Percentiles rank a stretch among this genome's conserved stretches.
These are phyloP conservation scores for Citrullus mucosospermus DNA, from an alignment of 306 rosid species.

Conservation along the genomic window DNA sequence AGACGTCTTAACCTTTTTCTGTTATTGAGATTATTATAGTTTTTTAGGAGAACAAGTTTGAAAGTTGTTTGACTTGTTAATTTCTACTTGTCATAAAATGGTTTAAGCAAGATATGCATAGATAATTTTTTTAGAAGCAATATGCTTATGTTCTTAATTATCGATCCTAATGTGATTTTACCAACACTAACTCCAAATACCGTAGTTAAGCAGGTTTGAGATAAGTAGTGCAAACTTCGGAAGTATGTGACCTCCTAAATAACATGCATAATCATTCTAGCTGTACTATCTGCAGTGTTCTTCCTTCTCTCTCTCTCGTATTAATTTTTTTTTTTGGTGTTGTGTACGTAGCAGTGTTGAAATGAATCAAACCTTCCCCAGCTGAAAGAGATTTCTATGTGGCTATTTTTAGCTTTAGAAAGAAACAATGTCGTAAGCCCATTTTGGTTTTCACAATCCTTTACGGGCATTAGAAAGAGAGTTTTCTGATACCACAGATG, in stretches of 20 bases:
- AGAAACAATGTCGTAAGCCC: neutral
- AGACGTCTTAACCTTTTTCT: slow-evolving; percentile 3
- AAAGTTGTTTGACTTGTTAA: neutral
- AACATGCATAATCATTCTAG: neutral
- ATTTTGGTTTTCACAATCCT: neutral
- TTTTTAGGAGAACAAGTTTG: neutral
- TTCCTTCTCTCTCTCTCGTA: neutral
- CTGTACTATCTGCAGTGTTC: neutral
- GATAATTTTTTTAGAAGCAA: neutral
- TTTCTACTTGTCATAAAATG: neutral
- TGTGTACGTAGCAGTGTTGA: neutral
- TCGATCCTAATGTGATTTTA: neutral
- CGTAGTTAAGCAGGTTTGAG: neutral
- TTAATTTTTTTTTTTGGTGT: neutral
- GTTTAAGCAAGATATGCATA: neutral
- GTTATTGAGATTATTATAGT: neutral
- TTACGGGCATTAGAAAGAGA: neutral
- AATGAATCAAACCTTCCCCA: neutral
- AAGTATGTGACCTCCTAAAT: neutral
- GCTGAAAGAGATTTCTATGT: neutral
- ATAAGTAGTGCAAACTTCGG: neutral
- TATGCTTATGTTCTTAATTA: neutral
- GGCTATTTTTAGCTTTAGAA: neutral
- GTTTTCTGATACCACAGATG: neutral
- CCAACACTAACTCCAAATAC: neutral